Base-by-base conservation (phyloP, 768 basidiomycete species). In the Phylloporus sp. region DNA sequence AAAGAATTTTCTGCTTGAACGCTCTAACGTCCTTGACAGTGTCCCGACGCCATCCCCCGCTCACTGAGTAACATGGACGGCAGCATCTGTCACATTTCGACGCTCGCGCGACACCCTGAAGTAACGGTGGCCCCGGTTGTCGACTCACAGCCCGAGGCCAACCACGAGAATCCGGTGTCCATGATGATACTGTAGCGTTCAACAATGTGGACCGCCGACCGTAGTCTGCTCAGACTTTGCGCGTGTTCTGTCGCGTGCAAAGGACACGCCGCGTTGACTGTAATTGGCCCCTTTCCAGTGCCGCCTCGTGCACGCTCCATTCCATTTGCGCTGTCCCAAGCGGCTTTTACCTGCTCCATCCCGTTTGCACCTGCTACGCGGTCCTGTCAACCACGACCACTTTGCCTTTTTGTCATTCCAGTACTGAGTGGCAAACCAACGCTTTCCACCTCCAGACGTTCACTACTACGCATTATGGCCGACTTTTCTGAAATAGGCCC, bases 261-360 rank as follows among this genome's bases (percentile, higher is more conserved):
- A 18, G 9, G 32, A 18, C 62, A 64, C 53, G 60, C 31, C 50
- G 47, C 13, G 10, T 10, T 24, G 28, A 46, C 47, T 42, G 49
- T 53, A 55, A 55, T 49, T 57, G 56, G 27, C 63, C 55, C 58
- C 58, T 59, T 67, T 68, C 53, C 47, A 38, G 56, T 58, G 62
- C 56, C 49, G 68, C 67, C 67, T 70, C 67, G 64, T 68, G 67
- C 55, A 31, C 23, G 40, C 53, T 49, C 45, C 58, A 47, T 63
- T 61, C 47, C 35, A 52, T 59, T 59, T 52, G 59, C 35, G 46
- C 48, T 51, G 53, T 24, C 45, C 31, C 34, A 47, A 55, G 35
- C 48, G 54, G 47, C 23, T 52, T 35, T 62, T 56, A 51, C 63
- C 53, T 49, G 44, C 49, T 45, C 62, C 57, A 65, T 62, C 52